Evolutionary conservation across 768 basidiomycete species (phyloP).

Genomic region (Rhodotorula diobovata): DNA sequence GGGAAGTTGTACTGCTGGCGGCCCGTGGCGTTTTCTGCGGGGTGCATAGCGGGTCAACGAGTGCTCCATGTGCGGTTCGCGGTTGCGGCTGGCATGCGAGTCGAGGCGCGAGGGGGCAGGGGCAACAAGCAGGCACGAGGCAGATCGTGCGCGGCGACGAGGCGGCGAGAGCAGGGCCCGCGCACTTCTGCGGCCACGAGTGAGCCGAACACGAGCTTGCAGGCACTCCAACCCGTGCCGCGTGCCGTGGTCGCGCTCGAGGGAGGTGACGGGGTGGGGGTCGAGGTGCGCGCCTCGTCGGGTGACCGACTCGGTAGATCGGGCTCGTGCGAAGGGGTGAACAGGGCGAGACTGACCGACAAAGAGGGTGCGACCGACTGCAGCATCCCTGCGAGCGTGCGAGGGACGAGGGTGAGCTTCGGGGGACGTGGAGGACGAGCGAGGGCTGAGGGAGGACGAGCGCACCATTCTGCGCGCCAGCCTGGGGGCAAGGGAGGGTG

Average conservation of each 20-base stretch:
- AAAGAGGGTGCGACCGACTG: slow-evolving; percentile 77
- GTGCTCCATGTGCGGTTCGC: too few species aligned
- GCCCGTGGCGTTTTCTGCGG: slow-evolving; percentile 65
- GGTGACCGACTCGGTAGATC: too few species aligned
- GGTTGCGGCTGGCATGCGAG: too few species aligned
- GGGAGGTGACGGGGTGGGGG: too few species aligned
- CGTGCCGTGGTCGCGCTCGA: too few species aligned
- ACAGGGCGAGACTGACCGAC: slow-evolving; percentile 61
- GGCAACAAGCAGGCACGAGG: too few species aligned
- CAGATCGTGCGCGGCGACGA: too few species aligned
- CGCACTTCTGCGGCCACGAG: too few species aligned
- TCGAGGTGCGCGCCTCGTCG: too few species aligned
- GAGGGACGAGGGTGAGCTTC: slow-evolving; percentile 35
- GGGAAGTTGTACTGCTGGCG: slow-evolving; percentile 51
- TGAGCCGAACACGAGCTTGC: too few species aligned
- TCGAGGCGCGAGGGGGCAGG: background rate
- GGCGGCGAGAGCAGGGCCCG: too few species aligned
- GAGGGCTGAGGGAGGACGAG: slow-evolving; percentile 1
- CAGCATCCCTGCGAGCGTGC: slow-evolving; percentile 61
- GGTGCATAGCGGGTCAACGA: slow-evolving; percentile 6
- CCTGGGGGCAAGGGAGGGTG: slow-evolving; percentile 68
- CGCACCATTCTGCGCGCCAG: slow-evolving; percentile 88
- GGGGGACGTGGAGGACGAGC: background rate
- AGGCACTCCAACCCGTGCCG: too few species aligned
- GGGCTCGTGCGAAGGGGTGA: background rate